These are phyloP conservation scores for Hericium coralloides DNA, from an alignment of 768 basidiomycete species.

Conservation along the genomic window DNA sequence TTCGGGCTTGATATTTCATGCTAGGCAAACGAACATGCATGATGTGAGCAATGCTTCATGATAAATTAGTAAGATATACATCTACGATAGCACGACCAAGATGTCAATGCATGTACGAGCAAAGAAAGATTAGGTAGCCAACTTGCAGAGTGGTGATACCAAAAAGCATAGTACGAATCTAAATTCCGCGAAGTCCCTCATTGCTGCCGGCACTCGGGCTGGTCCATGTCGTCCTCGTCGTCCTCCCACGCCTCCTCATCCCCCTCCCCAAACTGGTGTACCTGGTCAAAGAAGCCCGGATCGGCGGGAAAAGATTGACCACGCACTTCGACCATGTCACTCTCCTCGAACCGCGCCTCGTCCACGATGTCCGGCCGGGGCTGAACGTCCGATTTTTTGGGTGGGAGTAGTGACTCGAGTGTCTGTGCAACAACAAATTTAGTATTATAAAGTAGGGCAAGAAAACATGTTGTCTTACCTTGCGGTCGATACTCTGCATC, in stretches of 20 bases:
- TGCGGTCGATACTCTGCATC: conserved; percentile 54
- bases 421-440: conserved; percentile 31
- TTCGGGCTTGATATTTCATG: too few species aligned
- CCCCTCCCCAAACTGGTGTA: conserved; percentile 61
- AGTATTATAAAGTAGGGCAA: too few species aligned
- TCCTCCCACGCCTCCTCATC: conserved; percentile 62
- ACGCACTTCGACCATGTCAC: conserved; percentile 79
- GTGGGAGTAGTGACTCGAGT: conserved; percentile 57
- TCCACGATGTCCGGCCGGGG: conserved; percentile 67
- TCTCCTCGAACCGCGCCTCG: conserved; percentile 63
- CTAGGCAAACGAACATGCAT: neutral
- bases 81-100: neutral
- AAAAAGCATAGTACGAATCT: neutral
- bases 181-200: conserved; percentile 6
- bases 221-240: conserved; percentile 52
- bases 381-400: conserved; percentile 66
- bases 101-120: conserved; percentile 11
- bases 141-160: neutral
- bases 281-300: conserved; percentile 68
- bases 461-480: conserved; percentile 31
- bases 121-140: neutral
- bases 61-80: neutral
- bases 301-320: conserved; percentile 65
- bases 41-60: neutral
- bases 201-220: conserved; percentile 21